Evolutionary conservation across 108 stramenopile genomes (phyloP), one percentile per base, ranked within the genome.

Genomic region (Epipyxis sp.): DNA sequence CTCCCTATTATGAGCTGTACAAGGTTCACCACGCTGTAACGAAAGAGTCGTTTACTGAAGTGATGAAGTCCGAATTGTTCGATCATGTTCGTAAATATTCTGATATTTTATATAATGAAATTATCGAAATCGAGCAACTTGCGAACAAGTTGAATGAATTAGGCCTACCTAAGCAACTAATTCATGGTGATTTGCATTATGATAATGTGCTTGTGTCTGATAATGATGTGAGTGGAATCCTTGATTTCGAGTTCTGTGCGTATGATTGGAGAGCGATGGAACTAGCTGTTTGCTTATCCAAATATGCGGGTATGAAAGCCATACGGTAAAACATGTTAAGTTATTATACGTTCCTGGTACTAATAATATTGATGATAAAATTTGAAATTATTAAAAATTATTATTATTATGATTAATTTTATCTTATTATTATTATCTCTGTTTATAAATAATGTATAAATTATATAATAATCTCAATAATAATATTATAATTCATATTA

Each of bases 271-370:
- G 45, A 37, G 80, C 69, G 76, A 50, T 69, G 80, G 72, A 45
- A 40, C 35, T 78, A 76, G 72, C 68, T 41, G 37, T 78, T 35
- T 78, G 77, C 41, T 0, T 78, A 37, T 32, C 29, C 20, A 78
- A 78, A 40, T 78, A 78, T 42, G 77, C 77, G 16, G 77, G 77
- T 0, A n/a, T n/a, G n/a, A n/a, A n/a, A n/a, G n/a, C n/a, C n/a
- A n/a, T n/a, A n/a, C n/a, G n/a, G n/a, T n/a, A n/a, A n/a, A n/a
- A n/a, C n/a, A n/a, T n/a, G n/a, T n/a, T n/a, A n/a, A n/a, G n/a
- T n/a, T n/a, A n/a, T n/a, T n/a, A n/a, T n/a, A n/a, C n/a, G n/a
- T n/a, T n/a, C n/a, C n/a, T n/a, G n/a, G n/a, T n/a, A n/a, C n/a
- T n/a, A n/a, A n/a, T n/a, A n/a, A n/a, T n/a, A n/a, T n/a, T n/a